Base-by-base conservation (phyloP, 208 protist genomes). In the Porcisia deanei region DNA sequence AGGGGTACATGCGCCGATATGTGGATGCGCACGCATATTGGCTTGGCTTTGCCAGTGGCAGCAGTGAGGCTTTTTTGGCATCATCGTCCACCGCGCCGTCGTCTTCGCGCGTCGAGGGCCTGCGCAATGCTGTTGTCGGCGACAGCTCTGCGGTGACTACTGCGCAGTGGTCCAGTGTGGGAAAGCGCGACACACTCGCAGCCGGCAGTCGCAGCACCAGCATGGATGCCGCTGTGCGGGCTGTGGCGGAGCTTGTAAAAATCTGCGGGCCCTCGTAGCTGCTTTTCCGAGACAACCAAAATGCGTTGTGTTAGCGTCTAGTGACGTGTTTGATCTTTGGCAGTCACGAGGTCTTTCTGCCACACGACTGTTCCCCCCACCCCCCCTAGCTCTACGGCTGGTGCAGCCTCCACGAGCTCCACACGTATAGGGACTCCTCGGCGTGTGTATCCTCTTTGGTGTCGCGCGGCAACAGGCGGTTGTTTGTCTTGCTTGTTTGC, bases 31-130 rank as follows among this genome's bases (percentile, higher is more conserved):
- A 97, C 75, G 82, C 93, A 5, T 85, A 87, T 76, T 97, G 93
- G 91, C 83, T 97, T 9, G 93, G 93, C 7, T 95, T 90, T 73
- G 89, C 77, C 16, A 92, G 87, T 67, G 93, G 91, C 58, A 88
- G 85, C 16, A 87, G 81, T 57, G 86, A 83, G 41, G 22, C 71
- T 3, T 89, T 89, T 75, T 71, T 95, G 22, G 39, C 61, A 7
- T 37, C 39, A n/a, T 59, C 76, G 6, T 70, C 82, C 0, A 57
- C 73, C 43, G 30, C 57, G 34, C n/a, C 14, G 12, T 54, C 58
- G 30, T 77, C 55, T 25, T 77, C 81, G 30, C 70, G 70, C 8
- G 85, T 93, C 25, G 30, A 53, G 1, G 84, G 84, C 0, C 66
- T 87, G 1, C 20, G 30, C 25, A 96, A 96, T 63, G 39, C 89